These are phyloP conservation scores for Raphanus hybrid DNA, from an alignment of 441 rosid genomes.

Conservation along the genomic window DNA sequence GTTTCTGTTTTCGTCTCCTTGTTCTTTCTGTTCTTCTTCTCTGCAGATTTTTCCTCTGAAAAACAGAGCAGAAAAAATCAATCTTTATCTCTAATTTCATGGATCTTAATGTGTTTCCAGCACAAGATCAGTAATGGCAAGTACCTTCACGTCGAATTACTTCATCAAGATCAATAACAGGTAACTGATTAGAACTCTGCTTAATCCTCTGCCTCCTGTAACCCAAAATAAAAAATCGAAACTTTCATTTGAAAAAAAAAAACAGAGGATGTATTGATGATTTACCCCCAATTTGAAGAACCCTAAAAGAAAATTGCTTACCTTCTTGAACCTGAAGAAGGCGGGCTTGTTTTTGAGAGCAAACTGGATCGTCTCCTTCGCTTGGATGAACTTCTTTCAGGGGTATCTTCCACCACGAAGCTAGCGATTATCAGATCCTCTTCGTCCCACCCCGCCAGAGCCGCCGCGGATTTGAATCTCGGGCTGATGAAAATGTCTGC, in stretches of 20 bases:
- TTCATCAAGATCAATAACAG: constrained; percentile 64
- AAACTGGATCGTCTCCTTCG: constrained; percentile 61
- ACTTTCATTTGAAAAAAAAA: neutral
- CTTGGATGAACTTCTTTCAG: constrained; percentile 64
- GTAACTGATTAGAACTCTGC: constrained; percentile 50
- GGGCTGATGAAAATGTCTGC: constrained; percentile 68
- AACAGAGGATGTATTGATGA: neutral
- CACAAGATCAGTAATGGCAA: neutral
- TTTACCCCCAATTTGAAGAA: neutral
- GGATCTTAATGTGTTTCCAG: neutral
- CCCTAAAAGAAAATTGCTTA: constrained; percentile 35
- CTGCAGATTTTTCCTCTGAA: constrained; percentile 42
- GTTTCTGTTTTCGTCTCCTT: constrained; percentile 28
- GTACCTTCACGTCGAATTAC: constrained; percentile 53
- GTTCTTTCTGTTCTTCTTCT: constrained; percentile 41
- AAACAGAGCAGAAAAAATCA: constrained; percentile 7
- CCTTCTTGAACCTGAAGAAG: constrained; percentile 77
- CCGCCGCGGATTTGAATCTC: constrained; percentile 84
- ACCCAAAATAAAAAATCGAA: neutral
- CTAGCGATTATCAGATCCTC: constrained; percentile 78
- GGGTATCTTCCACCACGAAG: constrained; percentile 88
- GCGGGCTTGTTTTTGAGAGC: constrained; percentile 68
- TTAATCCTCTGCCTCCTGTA: constrained; percentile 66
- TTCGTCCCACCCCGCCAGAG: constrained; percentile 99
- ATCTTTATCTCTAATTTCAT: neutral